Percentiles rank a stretch among this genome's conserved stretches.
Conservation (phyloP, 202 grass and related monocot genomes). For the Schoenoplectus tabernaemontani region DNA sequence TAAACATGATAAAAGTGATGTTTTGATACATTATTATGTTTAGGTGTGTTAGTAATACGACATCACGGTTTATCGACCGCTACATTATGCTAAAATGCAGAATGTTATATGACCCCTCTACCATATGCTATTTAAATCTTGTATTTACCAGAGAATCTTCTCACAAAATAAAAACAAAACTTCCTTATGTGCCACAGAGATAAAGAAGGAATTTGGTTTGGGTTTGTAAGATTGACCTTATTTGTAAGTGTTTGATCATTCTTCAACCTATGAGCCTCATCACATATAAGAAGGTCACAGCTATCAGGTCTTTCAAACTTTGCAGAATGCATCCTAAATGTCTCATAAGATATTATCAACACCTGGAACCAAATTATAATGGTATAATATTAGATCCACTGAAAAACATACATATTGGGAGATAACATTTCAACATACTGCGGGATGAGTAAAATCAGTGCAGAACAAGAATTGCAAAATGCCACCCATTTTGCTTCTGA, state of each 20-base stretch:
- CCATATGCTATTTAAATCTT: background rate
- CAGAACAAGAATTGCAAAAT: background rate
- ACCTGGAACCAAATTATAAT: constrained; percentile 51
- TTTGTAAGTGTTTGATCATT: constrained; percentile 97
- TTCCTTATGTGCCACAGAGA: background rate
- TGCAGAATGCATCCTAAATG: constrained; percentile 91
- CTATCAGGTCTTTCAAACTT: constrained; percentile 85
- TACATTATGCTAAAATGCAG: background rate
- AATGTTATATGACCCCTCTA: background rate
- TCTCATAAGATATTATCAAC: constrained; percentile 95
- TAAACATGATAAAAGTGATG: background rate
- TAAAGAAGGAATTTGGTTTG: background rate
- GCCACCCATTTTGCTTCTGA: background rate
- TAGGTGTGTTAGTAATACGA: background rate
- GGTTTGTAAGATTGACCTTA: constrained; percentile 35
- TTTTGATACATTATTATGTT: background rate
- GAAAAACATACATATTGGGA: background rate
- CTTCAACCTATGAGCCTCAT: constrained; percentile 94
- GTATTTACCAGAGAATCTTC: background rate
- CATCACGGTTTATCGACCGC: background rate
- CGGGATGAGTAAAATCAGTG: background rate
- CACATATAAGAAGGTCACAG: constrained; percentile 95
- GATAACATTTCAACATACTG: background rate
- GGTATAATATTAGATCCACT: background rate
- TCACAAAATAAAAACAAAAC: background rate